phyloP scores from a whole-genome alignment of 108 stramenopile genomes.

The Skeletonema potamos region DNA sequence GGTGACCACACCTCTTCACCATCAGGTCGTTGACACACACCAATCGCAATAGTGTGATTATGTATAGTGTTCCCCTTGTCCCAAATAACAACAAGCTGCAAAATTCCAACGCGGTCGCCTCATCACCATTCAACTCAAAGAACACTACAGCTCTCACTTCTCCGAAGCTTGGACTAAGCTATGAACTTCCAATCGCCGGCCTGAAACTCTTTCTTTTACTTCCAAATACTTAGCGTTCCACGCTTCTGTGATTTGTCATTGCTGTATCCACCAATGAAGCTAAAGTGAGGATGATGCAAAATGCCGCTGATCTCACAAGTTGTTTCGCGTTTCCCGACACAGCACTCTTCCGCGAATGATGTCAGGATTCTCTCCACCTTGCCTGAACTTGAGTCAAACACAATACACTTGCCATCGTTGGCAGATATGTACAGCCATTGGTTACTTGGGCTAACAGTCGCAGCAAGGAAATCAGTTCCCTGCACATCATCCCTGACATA shows the following conservation, averaged over 20 bases:
- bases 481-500: conserved; percentile 49
- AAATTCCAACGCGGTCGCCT: too few species aligned
- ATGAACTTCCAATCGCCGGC: too few species aligned
- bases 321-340: conserved; percentile 23
- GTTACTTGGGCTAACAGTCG: conserved; percentile 62
- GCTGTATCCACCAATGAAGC: conserved; percentile 71
- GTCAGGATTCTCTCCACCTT: conserved; percentile 51
- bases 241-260: conserved; percentile 79
- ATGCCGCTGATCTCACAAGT: conserved; percentile 66
- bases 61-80: too few species aligned
- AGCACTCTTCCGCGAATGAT: conserved; percentile 61
- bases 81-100: too few species aligned
- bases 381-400: conserved; percentile 64
- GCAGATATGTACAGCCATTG: conserved; percentile 60
- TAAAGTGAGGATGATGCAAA: conserved; percentile 72
- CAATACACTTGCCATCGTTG: conserved; percentile 65
- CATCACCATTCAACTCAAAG: too few species aligned
- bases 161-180: too few species aligned
- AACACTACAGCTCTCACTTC: too few species aligned
- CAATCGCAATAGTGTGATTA: too few species aligned
- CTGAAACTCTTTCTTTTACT: too few species aligned
- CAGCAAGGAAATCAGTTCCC: conserved; percentile 65
- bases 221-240: conserved; percentile 47
- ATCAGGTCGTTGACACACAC: too few species aligned
- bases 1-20: too few species aligned